phyloP scores from a whole-genome alignment of 2,329 filamentous ascomycete genomes.

The Simplicillium sp. region DNA sequence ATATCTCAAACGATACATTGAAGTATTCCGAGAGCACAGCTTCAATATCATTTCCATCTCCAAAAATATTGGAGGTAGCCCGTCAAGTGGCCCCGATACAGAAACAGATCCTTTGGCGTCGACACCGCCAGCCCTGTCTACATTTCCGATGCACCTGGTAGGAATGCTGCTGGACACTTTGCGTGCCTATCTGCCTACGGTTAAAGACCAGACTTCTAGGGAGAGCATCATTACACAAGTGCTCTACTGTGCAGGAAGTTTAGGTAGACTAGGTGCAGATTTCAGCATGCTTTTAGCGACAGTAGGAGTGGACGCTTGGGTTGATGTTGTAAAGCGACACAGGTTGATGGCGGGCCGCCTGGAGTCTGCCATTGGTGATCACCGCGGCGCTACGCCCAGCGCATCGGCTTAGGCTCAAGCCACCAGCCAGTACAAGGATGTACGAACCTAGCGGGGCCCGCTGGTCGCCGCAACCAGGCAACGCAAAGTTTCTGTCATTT shows the following conservation, averaged over 20 bases:
- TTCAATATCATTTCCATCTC: constrained; percentile 95
- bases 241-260: constrained; percentile 82
- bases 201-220: constrained; percentile 68
- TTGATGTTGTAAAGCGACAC: constrained; percentile 81
- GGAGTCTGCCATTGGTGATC: constrained; percentile 56
- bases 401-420: constrained; percentile 3
- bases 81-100: constrained; percentile 10
- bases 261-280: constrained; percentile 83
- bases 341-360: constrained; percentile 71
- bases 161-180: constrained; percentile 72
- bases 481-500: too few relatives aligned
- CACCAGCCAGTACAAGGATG: too few relatives aligned
- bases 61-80: constrained; percentile 59
- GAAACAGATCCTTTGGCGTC: constrained; percentile 34
- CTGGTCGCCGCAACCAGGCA: too few relatives aligned
- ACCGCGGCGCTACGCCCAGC: constrained; percentile 14
- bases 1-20: constrained; percentile 90
- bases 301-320: constrained; percentile 61
- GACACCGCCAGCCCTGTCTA: constrained; percentile 67
- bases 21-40: constrained; percentile 95
- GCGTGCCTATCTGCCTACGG: constrained; percentile 66
- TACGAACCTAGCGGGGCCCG: too few relatives aligned
- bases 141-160: constrained; percentile 77
- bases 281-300: constrained; percentile 78
- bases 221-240: constrained; percentile 90